Evolutionary conservation across 2,329 filamentous ascomycete genomes (phyloP).

Genomic region (Geosmithia putterillii): DNA sequence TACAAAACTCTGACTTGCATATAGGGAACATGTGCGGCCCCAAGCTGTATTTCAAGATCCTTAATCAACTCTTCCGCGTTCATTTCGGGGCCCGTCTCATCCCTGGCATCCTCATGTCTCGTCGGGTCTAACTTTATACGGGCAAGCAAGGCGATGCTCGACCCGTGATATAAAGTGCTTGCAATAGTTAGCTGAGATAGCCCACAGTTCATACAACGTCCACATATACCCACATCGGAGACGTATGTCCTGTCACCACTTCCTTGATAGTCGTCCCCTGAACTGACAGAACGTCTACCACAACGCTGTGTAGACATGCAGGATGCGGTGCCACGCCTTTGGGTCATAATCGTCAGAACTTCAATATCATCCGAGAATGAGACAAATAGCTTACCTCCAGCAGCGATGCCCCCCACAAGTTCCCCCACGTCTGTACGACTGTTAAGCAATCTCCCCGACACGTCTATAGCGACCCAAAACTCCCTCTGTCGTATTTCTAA

Average conservation of each 20-base stretch:
- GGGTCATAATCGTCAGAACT: background rate
- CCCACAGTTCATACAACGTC: too few relatives aligned
- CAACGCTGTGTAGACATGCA: constrained; percentile 36
- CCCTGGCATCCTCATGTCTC: constrained; percentile 2
- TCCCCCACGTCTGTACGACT: background rate
- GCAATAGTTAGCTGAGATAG: constrained; percentile 4
- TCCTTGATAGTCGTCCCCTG: constrained; percentile 28
- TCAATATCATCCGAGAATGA: too few relatives aligned
- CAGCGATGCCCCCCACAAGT: too few relatives aligned
- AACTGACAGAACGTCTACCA: constrained; percentile 30
- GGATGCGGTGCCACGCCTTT: constrained; percentile 11
- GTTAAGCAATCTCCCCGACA: constrained; percentile 5
- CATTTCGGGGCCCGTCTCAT: constrained; percentile 16
- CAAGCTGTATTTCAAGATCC: constrained; percentile 45
- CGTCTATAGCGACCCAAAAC: constrained; percentile 8
- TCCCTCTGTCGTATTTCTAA: constrained; percentile 3
- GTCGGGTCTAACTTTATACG: constrained; percentile 24
- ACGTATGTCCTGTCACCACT: constrained; percentile 29
- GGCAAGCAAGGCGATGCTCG: constrained; percentile 34
- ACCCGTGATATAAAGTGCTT: constrained; percentile 29
- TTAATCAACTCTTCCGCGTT: constrained; percentile 44
- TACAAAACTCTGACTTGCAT: constrained; percentile 40
- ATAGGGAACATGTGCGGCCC: constrained; percentile 33
- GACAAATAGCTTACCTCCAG: background rate
- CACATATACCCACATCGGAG: constrained; percentile 20